These are phyloP conservation scores for Phytomonas francai DNA, from an alignment of 208 protist genomes.

Conservation along the genomic window DNA sequence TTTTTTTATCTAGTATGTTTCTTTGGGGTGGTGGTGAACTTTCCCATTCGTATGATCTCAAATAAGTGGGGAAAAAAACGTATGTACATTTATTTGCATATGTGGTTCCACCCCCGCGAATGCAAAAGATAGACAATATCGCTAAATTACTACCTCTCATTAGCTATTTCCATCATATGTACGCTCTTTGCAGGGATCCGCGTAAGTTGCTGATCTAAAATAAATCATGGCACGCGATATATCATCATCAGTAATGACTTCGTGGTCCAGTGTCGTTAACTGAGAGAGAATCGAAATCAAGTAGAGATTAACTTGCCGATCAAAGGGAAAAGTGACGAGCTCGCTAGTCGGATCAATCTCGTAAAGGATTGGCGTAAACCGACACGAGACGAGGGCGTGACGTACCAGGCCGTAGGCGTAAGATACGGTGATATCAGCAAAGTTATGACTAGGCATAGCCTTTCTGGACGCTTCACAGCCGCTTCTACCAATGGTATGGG, in stretches of 20 bases:
- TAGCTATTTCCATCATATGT: neutral
- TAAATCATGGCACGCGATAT: conserved; percentile 30
- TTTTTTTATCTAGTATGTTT: neutral
- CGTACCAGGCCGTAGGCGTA: conserved; percentile 1
- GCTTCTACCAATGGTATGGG: neutral
- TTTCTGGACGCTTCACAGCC: neutral
- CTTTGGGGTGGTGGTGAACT: neutral
- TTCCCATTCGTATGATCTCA: neutral
- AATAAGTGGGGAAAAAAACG: conserved; percentile 11
- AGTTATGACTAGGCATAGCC: neutral
- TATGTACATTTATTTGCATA: neutral
- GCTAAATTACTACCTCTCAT: neutral
- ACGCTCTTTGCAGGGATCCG: neutral
- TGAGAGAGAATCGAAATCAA: conserved; percentile 35
- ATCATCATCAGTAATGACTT: conserved; percentile 17
- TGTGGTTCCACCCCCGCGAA: neutral
- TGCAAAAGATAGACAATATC: neutral
- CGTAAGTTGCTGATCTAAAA: neutral
- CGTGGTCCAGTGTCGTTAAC: conserved; percentile 29
- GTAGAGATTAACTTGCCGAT: conserved; percentile 27
- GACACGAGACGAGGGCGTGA: neutral
- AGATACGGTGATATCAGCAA: neutral
- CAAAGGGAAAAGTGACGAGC: conserved; percentile 19
- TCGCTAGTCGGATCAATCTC: conserved; percentile 10
- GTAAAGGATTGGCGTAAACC: neutral